Base-by-base conservation (phyloP, 2,329 filamentous ascomycete species). In the Lachnellula occidentalis region DNA sequence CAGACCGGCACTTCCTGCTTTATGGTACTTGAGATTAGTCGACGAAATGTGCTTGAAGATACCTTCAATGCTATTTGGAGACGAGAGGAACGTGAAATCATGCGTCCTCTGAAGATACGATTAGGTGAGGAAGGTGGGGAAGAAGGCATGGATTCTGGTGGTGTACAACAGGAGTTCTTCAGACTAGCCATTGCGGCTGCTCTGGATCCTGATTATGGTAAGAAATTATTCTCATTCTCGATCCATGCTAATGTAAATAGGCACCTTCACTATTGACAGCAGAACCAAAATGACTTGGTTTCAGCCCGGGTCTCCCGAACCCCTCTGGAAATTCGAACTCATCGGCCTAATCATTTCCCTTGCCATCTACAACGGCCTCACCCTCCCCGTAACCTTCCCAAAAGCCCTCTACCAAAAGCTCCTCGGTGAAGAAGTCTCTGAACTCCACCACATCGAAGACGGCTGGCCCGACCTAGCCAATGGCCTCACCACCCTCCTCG, bases 161-260 rank as follows among this genome's bases (percentile, higher is more conserved):
- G 94, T 59, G 92, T 99, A 1, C 92, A 96, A 64, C 92, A 96
- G 68, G 94, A 99, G 60, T 97, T 96, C 69, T 97, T 99, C 73
- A 84, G 90, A 15, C 73, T 96, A 27, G 84, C 89, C 17, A 85
- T 96, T 62, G 82, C 83, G 1, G 86, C 95, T 66, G 88, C 88
- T 3, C 78, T 97, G 45, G 79, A 90, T 63, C 87, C 90, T 4
- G 79, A 85, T 43, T 90, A 88, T 65, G 91, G 83, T 72, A 75
- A 74, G 74, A 19, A 19, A 6, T 37, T 34, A 21, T 19, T 48
- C 24, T 24, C 45, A 4, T 24, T 61, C 22, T 48, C 34, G 22
- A 27, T 22, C 39, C 43, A 46, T n/a, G 37, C 37, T 55, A 51
- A 54, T 31, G 51, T 45, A 19, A 21, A 3, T 31, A 77, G 75